Conservation (phyloP, 768 basidiomycete genomes). For the Collybiopsis confluens region DNA sequence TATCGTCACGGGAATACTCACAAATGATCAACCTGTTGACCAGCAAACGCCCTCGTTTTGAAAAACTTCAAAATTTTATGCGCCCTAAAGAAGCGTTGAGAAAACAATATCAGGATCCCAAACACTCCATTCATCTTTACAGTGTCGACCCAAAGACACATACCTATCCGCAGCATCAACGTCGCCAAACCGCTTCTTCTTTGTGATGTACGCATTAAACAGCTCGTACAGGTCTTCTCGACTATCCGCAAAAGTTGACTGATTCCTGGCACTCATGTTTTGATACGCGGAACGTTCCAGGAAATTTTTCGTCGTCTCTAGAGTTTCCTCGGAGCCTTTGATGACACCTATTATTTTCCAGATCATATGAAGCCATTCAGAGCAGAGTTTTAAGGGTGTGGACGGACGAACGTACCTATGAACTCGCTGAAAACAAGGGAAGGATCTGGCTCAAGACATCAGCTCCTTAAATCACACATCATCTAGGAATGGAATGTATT, state of each 20-base stretch:
- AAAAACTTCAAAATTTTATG: constrained; percentile 43
- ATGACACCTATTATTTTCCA: constrained; percentile 64
- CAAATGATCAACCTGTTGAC: constrained; percentile 51
- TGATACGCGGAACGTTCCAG: constrained; percentile 43
- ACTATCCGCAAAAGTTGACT: constrained; percentile 50
- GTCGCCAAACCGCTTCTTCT: constrained; percentile 38
- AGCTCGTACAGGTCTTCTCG: constrained; percentile 46
- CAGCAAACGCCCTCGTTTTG: constrained; percentile 25
- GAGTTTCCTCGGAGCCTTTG: constrained; percentile 59
- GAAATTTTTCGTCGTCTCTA: constrained; percentile 28
- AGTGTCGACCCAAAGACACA: constrained; percentile 1
- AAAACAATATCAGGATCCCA: background rate
- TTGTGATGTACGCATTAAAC: constrained; percentile 47
- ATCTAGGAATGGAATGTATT: constrained; percentile 10
- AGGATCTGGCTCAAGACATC: constrained; percentile 38
- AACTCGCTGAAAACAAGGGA: constrained; percentile 62
- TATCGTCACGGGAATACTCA: constrained; percentile 23
- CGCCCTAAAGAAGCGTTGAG: constrained; percentile 41
- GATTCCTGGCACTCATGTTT: constrained; percentile 44
- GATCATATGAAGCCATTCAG: no score
- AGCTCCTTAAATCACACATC: background rate
- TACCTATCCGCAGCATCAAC: constrained; percentile 62
- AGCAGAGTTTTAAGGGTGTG: no score
- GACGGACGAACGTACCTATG: constrained; percentile 58
- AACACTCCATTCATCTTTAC: background rate